Evolutionary conservation across 805 yeast genomes (phyloP).

Genomic region (Groenewaldozyma salmanticensis): DNA sequence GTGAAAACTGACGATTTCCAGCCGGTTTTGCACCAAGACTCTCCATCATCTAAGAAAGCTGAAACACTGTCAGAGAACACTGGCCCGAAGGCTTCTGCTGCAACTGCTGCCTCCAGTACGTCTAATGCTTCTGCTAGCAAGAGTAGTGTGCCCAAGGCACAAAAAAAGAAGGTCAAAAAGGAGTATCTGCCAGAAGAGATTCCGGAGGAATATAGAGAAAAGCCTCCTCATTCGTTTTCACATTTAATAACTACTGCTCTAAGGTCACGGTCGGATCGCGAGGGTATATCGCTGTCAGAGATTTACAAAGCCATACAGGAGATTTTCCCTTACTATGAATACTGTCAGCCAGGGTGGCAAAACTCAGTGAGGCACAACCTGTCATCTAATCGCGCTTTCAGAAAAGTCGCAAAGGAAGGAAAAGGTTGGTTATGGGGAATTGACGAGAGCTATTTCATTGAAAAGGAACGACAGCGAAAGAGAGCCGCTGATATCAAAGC

Average conservation of each 20-base stretch:
- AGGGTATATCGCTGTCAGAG: constrained; percentile 76
- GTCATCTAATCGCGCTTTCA: constrained; percentile 76
- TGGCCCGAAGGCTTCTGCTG: too few species aligned
- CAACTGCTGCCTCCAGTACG: not conserved
- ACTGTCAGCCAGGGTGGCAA: constrained; percentile 98
- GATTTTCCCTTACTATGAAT: constrained; percentile 80
- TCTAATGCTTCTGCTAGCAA: not conserved
- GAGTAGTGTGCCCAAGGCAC: constrained; percentile 6
- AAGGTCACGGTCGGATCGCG: constrained; percentile 51
- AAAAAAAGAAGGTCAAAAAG: constrained; percentile 42
- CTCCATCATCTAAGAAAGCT: not conserved
- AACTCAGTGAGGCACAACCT: constrained; percentile 85
- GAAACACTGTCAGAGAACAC: too few species aligned
- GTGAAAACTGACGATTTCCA: not conserved
- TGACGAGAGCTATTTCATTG: constrained; percentile 76
- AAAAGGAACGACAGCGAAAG: constrained; percentile 65
- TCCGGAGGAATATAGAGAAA: constrained; percentile 76
- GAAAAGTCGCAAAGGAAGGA: constrained; percentile 75
- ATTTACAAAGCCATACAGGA: constrained; percentile 82
- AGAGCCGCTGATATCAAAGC: constrained; percentile 28
- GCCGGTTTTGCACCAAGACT: not conserved
- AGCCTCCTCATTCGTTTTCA: constrained; percentile 77
- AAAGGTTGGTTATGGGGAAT: constrained; percentile 93
- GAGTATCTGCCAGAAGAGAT: constrained; percentile 73
- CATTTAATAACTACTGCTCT: constrained; percentile 72